Evolutionary conservation across 2,329 filamentous ascomycete species (phyloP), one percentile per base, ranked within the genome.

Genomic region (Clarireedia monteithiana): DNA sequence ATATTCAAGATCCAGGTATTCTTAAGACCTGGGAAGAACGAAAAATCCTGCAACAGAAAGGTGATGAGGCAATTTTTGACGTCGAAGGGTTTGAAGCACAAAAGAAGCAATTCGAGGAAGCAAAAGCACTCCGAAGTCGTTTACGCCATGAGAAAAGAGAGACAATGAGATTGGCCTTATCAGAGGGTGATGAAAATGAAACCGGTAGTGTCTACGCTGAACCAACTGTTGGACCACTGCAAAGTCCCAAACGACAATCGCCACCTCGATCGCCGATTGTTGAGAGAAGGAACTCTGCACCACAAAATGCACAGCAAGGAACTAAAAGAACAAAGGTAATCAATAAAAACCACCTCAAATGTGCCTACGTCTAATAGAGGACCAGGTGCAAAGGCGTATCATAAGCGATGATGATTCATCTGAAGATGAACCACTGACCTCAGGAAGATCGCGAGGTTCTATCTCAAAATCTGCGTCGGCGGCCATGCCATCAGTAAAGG

Each of bases 1-100:
- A 70, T 47, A 76, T 81, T 57, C 51, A 60, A 26, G 64, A 67
- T 26, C 62, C 60, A 10, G 72, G 69, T 0, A 64, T 81, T 20
- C 40, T 65, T 6, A 69, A 72, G 1, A 57, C 53, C 2, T 69
- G 67, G 68, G 54, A 48, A 69, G 66, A 51, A 46, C 61, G 62
- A 52, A 64, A 64, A 47, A 40, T 24, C 26, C 56, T 51, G 36
- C 58, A 65, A 53, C 27, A 53, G 9, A 48, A 47, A 30, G 62
- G 65, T 5, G 15, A 59, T 6, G 53, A 63, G 5, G 2, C 56
- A 12, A 54, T 58, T 6, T 68, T 66, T 48, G 62, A 67, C 54
- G n/a, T 64, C 6, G 50, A 15, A 6, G 49, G 30, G 44, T 65
- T 61, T 15, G 56, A 67, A 45, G 42, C 45, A 7, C 34, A 30